Conservation (phyloP, 192 early-diverging fungal genomes). For the Linderina pennispora region DNA sequence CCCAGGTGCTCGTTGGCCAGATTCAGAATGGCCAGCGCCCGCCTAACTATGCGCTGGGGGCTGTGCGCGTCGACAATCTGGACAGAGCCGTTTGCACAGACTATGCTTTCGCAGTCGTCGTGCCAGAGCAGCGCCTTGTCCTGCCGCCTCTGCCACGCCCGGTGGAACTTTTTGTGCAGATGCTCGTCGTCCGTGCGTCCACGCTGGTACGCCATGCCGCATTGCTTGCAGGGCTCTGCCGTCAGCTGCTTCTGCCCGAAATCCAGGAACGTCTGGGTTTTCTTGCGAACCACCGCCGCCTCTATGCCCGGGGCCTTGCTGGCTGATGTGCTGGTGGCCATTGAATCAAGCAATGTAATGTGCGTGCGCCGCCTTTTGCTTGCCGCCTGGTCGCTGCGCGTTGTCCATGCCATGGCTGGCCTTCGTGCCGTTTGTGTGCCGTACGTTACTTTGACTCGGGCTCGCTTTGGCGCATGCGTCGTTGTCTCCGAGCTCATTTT, state of each 20-base stretch:
- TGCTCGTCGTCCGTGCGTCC: constrained; percentile 40
- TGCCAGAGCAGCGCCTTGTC: constrained; percentile 9
- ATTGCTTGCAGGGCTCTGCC: constrained; percentile 20
- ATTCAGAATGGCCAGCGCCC: constrained; percentile 34
- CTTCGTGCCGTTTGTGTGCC: too few species aligned
- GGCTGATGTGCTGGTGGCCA: too few species aligned
- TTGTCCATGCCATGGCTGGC: too few species aligned
- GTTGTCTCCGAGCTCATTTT: too few species aligned
- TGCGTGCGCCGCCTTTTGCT: too few species aligned
- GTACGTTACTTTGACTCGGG: too few species aligned
- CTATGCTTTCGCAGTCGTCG: too few species aligned
- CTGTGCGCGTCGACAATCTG: constrained; percentile 14
- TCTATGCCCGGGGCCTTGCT: too few species aligned
- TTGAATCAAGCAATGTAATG: too few species aligned
- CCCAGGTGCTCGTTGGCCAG: constrained; percentile 43
- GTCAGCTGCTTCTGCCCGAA: constrained; percentile 40
- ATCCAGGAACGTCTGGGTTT: constrained; percentile 42
- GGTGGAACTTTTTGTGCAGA: constrained; percentile 33
- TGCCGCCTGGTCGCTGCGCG: too few species aligned
- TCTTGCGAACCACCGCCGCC: constrained; percentile 7
- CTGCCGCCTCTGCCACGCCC: constrained; percentile 21
- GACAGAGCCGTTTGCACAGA: too few species aligned
- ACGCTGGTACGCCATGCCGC: constrained; percentile 44
- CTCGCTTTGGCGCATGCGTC: too few species aligned
- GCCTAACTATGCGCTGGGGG: constrained; percentile 15